Evolutionary conservation across 805 yeast species (phyloP), one percentile per base, ranked within the genome.

Genomic region (Sugiyamaella lignohabitans): DNA sequence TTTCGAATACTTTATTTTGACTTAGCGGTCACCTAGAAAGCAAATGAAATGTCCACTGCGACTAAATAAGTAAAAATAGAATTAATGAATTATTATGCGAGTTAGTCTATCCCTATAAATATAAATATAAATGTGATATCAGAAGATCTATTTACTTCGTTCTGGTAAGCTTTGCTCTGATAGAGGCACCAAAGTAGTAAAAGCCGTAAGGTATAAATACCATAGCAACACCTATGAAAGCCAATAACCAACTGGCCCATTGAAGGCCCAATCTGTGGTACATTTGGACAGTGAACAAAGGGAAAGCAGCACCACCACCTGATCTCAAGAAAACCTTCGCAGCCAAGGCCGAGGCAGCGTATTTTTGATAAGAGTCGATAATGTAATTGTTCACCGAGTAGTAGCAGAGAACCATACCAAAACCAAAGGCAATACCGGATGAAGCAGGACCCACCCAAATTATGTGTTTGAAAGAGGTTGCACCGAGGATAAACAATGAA

Each of bases 291-390:
- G 79, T 76, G 56, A 79, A 79, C 46, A 79, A 60, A 17, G 84
- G 84, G 55, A 71, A 77, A 3, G 71, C 75, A 43, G 79, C 81
- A 48, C 81, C 84, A 59, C 80, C 79, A 5, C 75, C 69, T 2
- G 84, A 78, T 64, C 84, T 68, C 47, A 77, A 63, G 46, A 79
- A 73, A 3, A 81, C 78, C 57, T 78, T 78, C 20, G 79, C 83
- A 8, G 84, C 83, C 46, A 79, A 65, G 1, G 82, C 81, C 17
- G 80, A 74, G 2, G 82, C 66, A 40, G 66, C 66, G 40, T 46
- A 61, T 59, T 82, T 79, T 45, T 87, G 83, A 66, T 88, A 87
- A 35, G 95, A 84, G 66, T 88, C 96, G 61, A 88, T 76, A 52
- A 79, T 71, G 59, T 79, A 79, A 63, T 76, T 79, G 57, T 78